Conservation (phyloP, 208 protist genomes). For the Leishmania major region DNA sequence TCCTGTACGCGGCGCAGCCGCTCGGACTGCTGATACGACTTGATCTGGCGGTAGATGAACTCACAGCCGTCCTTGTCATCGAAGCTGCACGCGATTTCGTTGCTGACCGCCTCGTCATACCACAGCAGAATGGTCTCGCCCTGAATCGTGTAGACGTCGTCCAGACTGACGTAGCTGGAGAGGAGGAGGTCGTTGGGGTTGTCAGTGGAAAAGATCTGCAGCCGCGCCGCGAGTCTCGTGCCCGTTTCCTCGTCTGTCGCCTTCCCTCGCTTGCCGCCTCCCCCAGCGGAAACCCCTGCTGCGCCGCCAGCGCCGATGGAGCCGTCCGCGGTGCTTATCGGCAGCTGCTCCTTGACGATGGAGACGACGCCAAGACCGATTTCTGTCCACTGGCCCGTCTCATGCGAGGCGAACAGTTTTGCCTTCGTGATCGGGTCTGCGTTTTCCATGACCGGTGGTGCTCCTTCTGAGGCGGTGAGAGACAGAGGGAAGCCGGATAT, state of each 20-base stretch:
- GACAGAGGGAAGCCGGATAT: background rate
- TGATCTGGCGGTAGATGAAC: slow-evolving; percentile 47
- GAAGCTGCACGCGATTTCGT: slow-evolving; percentile 79
- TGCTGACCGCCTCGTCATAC: slow-evolving; percentile 62
- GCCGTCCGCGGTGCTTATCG: slow-evolving; percentile 1
- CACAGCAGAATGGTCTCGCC: slow-evolving; percentile 73
- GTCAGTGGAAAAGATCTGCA: slow-evolving; percentile 61
- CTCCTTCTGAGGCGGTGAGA: background rate
- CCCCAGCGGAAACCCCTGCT: background rate
- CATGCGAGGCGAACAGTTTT: slow-evolving; percentile 66
- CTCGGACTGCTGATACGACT: slow-evolving; percentile 44
- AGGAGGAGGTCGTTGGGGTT: slow-evolving; percentile 63
- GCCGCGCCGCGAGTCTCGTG: slow-evolving; percentile 19
- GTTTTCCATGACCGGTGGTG: slow-evolving; percentile 3
- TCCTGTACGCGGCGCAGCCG: slow-evolving; percentile 30
- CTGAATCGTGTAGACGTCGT: slow-evolving; percentile 77
- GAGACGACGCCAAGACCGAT: slow-evolving; percentile 72
- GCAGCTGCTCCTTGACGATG: slow-evolving; percentile 22
- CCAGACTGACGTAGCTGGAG: slow-evolving; percentile 54
- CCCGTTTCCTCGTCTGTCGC: slow-evolving; percentile 20
- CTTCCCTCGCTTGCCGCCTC: slow-evolving; percentile 23
- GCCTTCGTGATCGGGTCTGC: slow-evolving; percentile 69
- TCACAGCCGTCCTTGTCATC: slow-evolving; percentile 68
- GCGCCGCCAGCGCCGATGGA: background rate
- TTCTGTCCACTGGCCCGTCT: slow-evolving; percentile 55